Conservation (phyloP, 495 filamentous ascomycete species). For the Apodospora peruviana region DNA sequence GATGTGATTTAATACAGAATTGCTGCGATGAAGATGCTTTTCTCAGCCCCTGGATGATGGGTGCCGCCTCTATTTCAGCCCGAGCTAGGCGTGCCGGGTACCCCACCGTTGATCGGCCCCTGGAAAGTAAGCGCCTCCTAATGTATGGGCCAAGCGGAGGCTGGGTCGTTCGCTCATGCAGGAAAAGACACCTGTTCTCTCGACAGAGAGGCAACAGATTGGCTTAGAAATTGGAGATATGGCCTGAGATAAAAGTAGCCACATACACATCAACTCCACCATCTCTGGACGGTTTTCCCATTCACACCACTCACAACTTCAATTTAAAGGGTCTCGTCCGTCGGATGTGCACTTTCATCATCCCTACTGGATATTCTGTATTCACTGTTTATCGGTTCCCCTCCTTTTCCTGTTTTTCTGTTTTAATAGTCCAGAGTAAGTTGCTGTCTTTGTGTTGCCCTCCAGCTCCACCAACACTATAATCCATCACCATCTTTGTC, state of each 20-base stretch:
- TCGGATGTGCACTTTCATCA: slow-evolving; percentile 2
- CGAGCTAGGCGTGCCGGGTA: not conserved
- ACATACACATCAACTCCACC: slow-evolving; percentile 1
- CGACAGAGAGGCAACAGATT: slow-evolving; percentile 11
- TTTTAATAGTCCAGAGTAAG: slow-evolving; percentile 25
- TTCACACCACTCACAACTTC: slow-evolving; percentile 10
- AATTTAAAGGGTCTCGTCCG: slow-evolving; percentile 10
- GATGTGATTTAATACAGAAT: too few relatives aligned
- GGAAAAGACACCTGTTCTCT: slow-evolving; percentile 32
- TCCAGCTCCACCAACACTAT: not conserved
- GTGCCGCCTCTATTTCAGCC: not conserved
- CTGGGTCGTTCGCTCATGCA: not conserved
- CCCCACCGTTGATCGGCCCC: slow-evolving; percentile 7
- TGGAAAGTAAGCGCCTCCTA: slow-evolving; percentile 3
- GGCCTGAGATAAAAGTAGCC: slow-evolving; percentile 20
- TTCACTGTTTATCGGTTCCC: slow-evolving; percentile 8
- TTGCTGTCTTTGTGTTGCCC: not conserved
- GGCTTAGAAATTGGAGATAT: slow-evolving; percentile 17
- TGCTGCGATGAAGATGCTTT: too few relatives aligned
- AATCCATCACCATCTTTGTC: not conserved
- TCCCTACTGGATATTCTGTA: slow-evolving; percentile 9
- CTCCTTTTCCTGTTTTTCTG: slow-evolving; percentile 14
- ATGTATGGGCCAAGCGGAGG: slow-evolving; percentile 9
- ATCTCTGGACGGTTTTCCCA: not conserved
- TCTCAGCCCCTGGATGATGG: not conserved